phyloP scores from a whole-genome alignment of 257 asterid genomes.

The Ligustrum vulgare region DNA sequence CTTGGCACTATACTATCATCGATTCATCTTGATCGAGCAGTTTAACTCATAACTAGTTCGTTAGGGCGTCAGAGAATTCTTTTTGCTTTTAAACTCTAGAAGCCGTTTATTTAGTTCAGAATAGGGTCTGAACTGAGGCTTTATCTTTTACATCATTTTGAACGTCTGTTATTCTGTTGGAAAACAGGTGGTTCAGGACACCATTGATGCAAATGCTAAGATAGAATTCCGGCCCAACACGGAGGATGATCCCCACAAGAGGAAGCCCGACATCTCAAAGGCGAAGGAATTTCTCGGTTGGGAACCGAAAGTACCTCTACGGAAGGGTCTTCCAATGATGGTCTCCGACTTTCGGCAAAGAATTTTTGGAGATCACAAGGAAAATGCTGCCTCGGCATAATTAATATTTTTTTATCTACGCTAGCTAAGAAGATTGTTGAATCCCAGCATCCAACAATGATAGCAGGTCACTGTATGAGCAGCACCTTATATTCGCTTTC shows the following conservation, averaged over 20 bases:
- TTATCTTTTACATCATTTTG: background rate
- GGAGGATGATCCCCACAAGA: conserved; percentile 96
- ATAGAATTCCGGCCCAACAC: conserved; percentile 88
- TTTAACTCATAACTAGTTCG: no score
- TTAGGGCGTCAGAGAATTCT: no score
- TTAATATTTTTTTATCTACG: no score
- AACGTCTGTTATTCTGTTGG: background rate
- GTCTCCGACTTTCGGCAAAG: conserved; percentile 88
- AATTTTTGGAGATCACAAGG: conserved; percentile 81
- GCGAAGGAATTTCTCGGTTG: conserved; percentile 86
- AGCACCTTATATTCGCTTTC: no score
- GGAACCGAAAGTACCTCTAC: conserved; percentile 88
- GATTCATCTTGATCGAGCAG: no score
- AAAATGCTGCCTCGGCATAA: conserved; percentile 12
- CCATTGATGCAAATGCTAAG: conserved; percentile 80
- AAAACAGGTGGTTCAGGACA: conserved; percentile 83
- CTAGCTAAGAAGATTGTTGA: no score
- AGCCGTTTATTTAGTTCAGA: no score
- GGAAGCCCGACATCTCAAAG: conserved; percentile 85
- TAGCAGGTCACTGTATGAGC: no score
- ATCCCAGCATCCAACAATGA: no score
- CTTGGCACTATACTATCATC: no score
- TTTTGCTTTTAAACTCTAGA: no score
- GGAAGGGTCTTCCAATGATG: conserved; percentile 90
- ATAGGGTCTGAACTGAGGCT: no score